Evolutionary conservation across 176 grass and related monocot species (phyloP).

Genomic region (Oryza coarctata): DNA sequence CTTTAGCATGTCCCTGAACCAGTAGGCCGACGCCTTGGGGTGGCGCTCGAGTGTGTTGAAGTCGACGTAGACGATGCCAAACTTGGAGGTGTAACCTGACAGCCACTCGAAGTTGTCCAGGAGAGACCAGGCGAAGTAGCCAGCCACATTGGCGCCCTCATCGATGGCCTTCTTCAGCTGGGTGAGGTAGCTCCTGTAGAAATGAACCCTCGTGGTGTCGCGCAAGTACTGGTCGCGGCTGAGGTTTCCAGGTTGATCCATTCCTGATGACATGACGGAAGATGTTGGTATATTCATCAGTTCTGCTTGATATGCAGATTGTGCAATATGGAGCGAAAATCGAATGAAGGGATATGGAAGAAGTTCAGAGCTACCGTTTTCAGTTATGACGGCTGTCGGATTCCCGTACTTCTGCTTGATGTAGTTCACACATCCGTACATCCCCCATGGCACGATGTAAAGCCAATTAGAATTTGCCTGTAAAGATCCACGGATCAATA

Average conservation of each 20-base stretch:
- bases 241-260: conserved; percentile 63
- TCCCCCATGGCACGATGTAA: conserved; percentile 76
- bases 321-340: background rate
- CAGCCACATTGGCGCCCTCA: conserved; percentile 51
- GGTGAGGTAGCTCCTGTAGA: conserved; percentile 51
- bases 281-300: background rate
- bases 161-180: conserved; percentile 57
- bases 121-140: conserved; percentile 76
- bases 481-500: background rate
- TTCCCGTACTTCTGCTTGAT: conserved; percentile 75
- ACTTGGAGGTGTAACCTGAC: conserved; percentile 55
- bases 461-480: conserved; percentile 84
- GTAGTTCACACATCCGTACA: conserved; percentile 86
- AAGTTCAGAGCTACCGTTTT: conserved; percentile 63
- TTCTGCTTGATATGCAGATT: background rate
- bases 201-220: conserved; percentile 42
- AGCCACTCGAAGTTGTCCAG: conserved; percentile 69
- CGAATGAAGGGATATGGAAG: background rate
- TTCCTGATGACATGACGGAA: conserved; percentile 34
- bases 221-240: conserved; percentile 47
- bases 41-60: conserved; percentile 45
- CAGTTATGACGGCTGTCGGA: conserved; percentile 59
- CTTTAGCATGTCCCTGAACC: conserved; percentile 55
- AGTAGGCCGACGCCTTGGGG: conserved; percentile 63
- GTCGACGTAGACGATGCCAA: conserved; percentile 61